A percentile compares a stretch with the other conserved stretches of the same genome.
Conservation (phyloP, 2,329 filamentous ascomycete genomes). For the Fusarium sp. region DNA sequence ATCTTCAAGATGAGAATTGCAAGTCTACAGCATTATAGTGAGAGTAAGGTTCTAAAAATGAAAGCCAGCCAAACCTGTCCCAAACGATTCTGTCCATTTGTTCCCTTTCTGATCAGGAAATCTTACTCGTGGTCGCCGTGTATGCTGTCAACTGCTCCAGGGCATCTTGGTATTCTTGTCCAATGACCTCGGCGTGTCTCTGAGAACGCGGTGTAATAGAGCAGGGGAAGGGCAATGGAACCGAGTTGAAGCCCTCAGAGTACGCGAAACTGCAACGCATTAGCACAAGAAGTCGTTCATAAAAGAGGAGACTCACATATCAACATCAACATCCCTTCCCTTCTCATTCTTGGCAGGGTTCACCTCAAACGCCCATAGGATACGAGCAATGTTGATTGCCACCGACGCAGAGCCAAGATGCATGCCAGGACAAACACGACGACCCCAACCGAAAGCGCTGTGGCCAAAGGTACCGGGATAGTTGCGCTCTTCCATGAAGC, state of each 20-base stretch:
- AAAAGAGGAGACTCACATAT: conserved; percentile 50
- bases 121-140: conserved; percentile 31
- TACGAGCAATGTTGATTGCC: conserved; percentile 57
- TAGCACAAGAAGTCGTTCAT: neutral
- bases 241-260: conserved; percentile 58
- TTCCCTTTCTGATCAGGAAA: conserved; percentile 25
- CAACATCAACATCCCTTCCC: conserved; percentile 49
- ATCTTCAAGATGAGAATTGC: neutral
- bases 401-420: conserved; percentile 66
- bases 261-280: conserved; percentile 52
- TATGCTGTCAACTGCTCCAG: conserved; percentile 45
- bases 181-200: conserved; percentile 47
- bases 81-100: neutral
- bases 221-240: conserved; percentile 55
- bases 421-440: conserved; percentile 56
- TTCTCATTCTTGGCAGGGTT: conserved; percentile 45
- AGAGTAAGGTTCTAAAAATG: neutral
- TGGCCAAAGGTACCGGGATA: conserved; percentile 54
- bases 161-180: conserved; percentile 46
- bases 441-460: conserved; percentile 56
- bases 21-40: neutral
- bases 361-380: conserved; percentile 66
- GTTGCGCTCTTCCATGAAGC: conserved; percentile 48
- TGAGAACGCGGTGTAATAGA: conserved; percentile 52
- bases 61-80: neutral